Conservation (phyloP, 495 filamentous ascomycete species). For the Lophiostoma macrostomum region DNA sequence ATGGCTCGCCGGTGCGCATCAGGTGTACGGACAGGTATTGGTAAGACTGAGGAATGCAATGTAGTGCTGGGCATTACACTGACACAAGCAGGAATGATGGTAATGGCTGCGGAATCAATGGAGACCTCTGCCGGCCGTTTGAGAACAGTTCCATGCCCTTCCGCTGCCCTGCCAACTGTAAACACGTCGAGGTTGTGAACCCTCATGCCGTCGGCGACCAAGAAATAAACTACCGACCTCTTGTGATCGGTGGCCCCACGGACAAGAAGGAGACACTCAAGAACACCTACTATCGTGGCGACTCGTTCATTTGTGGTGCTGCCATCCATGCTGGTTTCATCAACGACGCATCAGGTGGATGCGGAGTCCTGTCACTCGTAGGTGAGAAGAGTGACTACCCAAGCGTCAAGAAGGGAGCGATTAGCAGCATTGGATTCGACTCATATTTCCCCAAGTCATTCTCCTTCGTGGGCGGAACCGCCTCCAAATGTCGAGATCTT, state of each 20-base stretch:
- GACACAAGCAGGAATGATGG: slow-evolving; percentile 32
- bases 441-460: slow-evolving; percentile 45
- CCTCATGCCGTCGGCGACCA: slow-evolving; percentile 44
- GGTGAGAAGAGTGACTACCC: slow-evolving; percentile 40
- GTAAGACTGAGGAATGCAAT: slow-evolving; percentile 35
- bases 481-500: slow-evolving; percentile 41
- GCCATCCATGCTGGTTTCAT: slow-evolving; percentile 46
- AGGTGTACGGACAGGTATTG: slow-evolving; percentile 53
- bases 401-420: slow-evolving; percentile 36
- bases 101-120: slow-evolving; percentile 48
- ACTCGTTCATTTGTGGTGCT: slow-evolving; percentile 46
- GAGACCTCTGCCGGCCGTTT: slow-evolving; percentile 44
- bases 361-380: slow-evolving; percentile 41
- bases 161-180: slow-evolving; percentile 45
- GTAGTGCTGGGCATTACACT: neutral
- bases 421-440: slow-evolving; percentile 40
- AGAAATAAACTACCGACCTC: slow-evolving; percentile 40
- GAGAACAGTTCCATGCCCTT: slow-evolving; percentile 41
- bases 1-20: slow-evolving; percentile 45
- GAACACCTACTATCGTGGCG: slow-evolving; percentile 40
- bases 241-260: slow-evolving; percentile 43
- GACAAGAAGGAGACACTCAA: slow-evolving; percentile 29
- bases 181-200: slow-evolving; percentile 36
- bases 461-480: slow-evolving; percentile 41
- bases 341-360: slow-evolving; percentile 39